Evolutionary conservation across 2,329 filamentous ascomycete species (phyloP).

Genomic region (Apiospora rasikravindrae): DNA sequence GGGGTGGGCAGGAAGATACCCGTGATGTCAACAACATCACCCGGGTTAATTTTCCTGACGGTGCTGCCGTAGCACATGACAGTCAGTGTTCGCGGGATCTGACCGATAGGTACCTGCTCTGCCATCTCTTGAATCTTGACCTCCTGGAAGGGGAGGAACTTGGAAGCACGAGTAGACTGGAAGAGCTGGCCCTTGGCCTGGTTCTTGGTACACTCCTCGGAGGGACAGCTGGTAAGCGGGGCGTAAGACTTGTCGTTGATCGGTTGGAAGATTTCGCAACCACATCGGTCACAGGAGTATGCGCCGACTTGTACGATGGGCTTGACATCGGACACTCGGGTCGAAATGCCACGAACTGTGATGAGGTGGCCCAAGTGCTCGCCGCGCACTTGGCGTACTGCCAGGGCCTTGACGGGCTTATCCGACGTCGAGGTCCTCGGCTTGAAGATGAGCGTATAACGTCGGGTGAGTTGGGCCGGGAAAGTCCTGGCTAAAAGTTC

Average conservation of each 20-base stretch:
- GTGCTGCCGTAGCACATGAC: constrained; percentile 87
- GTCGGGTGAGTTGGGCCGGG: constrained; percentile 86
- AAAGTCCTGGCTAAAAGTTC: constrained; percentile 77
- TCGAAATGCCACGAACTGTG: constrained; percentile 91
- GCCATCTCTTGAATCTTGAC: constrained; percentile 99
- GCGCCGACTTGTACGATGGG: constrained; percentile 97
- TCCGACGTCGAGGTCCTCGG: constrained; percentile 77
- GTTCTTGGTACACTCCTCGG: constrained; percentile 86
- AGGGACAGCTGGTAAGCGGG: constrained; percentile 85
- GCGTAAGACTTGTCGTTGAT: constrained; percentile 89
- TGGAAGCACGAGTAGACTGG: constrained; percentile 92
- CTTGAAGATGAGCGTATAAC: constrained; percentile 97
- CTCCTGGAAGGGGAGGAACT: constrained; percentile 97
- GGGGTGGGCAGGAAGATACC: constrained; percentile 97
- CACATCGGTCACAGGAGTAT: constrained; percentile 96
- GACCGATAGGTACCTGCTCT: constrained; percentile 97
- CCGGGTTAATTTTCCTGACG: constrained; percentile 86
- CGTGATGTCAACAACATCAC: constrained; percentile 90
- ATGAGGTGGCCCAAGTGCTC: constrained; percentile 94
- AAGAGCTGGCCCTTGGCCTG: constrained; percentile 93
- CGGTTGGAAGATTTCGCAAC: constrained; percentile 97
- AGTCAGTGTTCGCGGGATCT: constrained; percentile 91
- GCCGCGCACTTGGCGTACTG: constrained; percentile 91
- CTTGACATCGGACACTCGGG: constrained; percentile 96
- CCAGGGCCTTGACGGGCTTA: constrained; percentile 68